A percentile compares a stretch with the other conserved stretches of the same genome.
These are phyloP conservation scores for Ophiocordyceps camponoti-saundersi DNA, from an alignment of 2,329 filamentous ascomycete species.

Conservation along the genomic window DNA sequence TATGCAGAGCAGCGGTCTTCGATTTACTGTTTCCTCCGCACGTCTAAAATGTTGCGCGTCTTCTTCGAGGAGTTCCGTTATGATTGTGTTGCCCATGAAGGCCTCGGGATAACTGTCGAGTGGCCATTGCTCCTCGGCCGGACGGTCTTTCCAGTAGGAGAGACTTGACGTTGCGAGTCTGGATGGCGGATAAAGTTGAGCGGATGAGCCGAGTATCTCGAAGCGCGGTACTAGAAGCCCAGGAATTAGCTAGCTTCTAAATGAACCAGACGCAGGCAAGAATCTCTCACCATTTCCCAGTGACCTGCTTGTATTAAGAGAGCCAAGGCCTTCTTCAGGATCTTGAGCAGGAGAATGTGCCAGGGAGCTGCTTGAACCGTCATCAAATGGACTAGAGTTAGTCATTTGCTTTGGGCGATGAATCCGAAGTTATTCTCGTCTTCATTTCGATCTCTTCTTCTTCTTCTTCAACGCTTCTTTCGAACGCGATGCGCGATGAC, in stretches of 20 bases:
- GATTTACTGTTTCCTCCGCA: conserved; percentile 8
- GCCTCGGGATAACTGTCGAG: conserved; percentile 32
- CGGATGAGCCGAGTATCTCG: conserved; percentile 13
- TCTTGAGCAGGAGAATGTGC: conserved; percentile 14
- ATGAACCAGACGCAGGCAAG: not conserved
- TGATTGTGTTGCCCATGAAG: conserved; percentile 18
- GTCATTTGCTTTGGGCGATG: conserved; percentile 17
- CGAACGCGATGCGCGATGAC: not conserved
- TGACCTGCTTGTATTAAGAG: conserved; percentile 14
- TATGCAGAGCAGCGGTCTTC: conserved; percentile 28
- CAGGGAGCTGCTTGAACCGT: conserved; percentile 15
- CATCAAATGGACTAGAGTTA: conserved; percentile 14
- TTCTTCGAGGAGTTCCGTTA: conserved; percentile 17
- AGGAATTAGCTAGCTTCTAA: too few species aligned
- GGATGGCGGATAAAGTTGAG: conserved; percentile 17
- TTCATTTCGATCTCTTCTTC: conserved; percentile 14
- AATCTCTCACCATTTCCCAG: conserved; percentile 8
- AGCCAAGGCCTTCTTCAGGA: conserved; percentile 9
- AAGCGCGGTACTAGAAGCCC: conserved; percentile 13
- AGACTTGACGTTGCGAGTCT: conserved; percentile 8
- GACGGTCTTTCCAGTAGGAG: conserved; percentile 13
- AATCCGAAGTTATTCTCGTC: conserved; percentile 7
- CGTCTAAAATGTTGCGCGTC: conserved; percentile 15
- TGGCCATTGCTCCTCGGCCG: conserved; percentile 30
- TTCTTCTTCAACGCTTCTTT: not conserved